Evolutionary conservation across 768 basidiomycete species (phyloP), one percentile per base, ranked within the genome.

Genomic region (Kwoniella sp.): DNA sequence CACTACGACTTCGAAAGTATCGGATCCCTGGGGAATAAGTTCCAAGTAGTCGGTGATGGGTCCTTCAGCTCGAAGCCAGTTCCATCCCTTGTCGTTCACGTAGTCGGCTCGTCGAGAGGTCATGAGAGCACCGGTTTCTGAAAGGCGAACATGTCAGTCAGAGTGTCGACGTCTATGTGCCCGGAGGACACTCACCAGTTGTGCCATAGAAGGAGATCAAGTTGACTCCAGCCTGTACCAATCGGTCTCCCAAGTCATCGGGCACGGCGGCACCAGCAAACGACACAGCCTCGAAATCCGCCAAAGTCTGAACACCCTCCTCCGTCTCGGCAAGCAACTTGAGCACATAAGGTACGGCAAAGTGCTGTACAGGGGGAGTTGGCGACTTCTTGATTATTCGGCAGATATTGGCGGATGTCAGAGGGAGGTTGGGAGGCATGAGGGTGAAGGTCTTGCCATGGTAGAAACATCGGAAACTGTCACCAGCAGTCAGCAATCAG

Each of bases 251-350:
- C 0, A 87, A 76, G 51, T 86, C 85, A 47, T 85, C 77, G 25
- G 87, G 85, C 50, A 86, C 82, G 3, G 87, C 80, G 13, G 84
- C 84, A 0, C 86, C 86, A 28, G 84, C 85, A 65, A 83, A 86
- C 25, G 81, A 82, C 29, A 86, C 85, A n/a, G 84, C 70, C 50
- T 86, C 83, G 69, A 86, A 85, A 15, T 74, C 71, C 22, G 73
- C 78, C 4, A 87, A 80, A 13, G 81, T 74, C 2, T 78, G 63
- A 9, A 84, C 74, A 25, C 86, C 86, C 65, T 84, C 84, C 7
- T 79, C 73, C 0, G 83, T 82, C 76, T 87, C 87, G 0, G 79
- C 83, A 0, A 87, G 79, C 0, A 87, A 75, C 66, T 77, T 82
- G 48, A 83, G 80, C 22, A 83, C 79, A 55, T 81, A 82, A 0